Base-by-base conservation (phyloP, 129 eudicot species). In the Saussurea involucrata region DNA sequence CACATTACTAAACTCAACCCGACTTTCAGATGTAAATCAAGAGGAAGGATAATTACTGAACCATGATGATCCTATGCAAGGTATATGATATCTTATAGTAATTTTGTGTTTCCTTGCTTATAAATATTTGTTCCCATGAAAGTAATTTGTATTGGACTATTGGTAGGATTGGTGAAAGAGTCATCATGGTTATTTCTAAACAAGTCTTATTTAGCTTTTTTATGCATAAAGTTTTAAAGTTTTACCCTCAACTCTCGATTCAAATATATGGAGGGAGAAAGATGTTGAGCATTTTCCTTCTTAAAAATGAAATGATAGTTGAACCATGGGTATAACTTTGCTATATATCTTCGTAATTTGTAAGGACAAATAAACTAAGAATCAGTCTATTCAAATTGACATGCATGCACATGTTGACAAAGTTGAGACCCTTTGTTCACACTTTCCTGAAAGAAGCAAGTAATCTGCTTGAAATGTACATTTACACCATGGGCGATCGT, bases 401-500 rank as follows among this genome's bases (percentile, higher is more conserved):
- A 20, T 34, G 5, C 79, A 88, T 88, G 83, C 83, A 79, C 61
- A 90, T 90, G n/a, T n/a, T n/a, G n/a, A n/a, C n/a, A n/a, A n/a
- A n/a, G n/a, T n/a, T n/a, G n/a, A n/a, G n/a, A n/a, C 98, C 96
- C 17, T 90, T 77, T 78, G 89, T 93, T 21, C 89, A 78, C 63
- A 85, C 82, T 6, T 90, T 90, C 69, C 69, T 93, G 64, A 80
- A 88, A 80, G 95, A 93, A 85, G 98, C 92, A 28, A 86, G 85
- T 69, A 87, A 84, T 20, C 67, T 88, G 72, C 88, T 90, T 72
- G 98, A 93, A 75, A 88, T 93, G 96, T 87, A 82, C 73, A 93
- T 93, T 24, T 93, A 93, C 80, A 93, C 98, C 15, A 90, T 90
- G 98, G 98, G 98, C 10, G 92, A 93, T 73, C 88, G 91, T 49